Percentiles rank a stretch among this genome's conserved stretches.
These are phyloP conservation scores for Skeletonema marinoi DNA, from an alignment of 108 stramenopile species.

Conservation along the genomic window DNA sequence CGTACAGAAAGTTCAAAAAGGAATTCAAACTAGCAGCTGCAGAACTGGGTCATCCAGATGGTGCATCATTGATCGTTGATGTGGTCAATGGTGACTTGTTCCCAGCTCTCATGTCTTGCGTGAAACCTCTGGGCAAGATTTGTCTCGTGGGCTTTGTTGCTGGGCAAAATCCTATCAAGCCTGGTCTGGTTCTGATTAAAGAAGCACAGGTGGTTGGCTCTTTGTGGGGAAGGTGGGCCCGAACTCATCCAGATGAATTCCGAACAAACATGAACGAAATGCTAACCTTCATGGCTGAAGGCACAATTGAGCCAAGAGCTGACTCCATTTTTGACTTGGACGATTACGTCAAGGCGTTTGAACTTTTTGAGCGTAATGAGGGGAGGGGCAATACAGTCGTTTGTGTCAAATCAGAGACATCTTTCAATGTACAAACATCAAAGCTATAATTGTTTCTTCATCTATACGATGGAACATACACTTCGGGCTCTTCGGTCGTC, in stretches of 20 bases:
- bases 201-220: constrained; percentile 64
- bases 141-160: constrained; percentile 74
- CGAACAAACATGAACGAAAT: constrained; percentile 63
- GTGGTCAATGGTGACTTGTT: constrained; percentile 74
- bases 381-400: constrained; percentile 62
- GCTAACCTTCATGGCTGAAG: constrained; percentile 52
- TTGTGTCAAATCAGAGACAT: constrained; percentile 30
- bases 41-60: constrained; percentile 57
- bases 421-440: neutral
- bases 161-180: constrained; percentile 69
- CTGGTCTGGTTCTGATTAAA: constrained; percentile 51
- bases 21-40: constrained; percentile 36
- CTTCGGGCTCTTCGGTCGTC: neutral
- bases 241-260: constrained; percentile 49
- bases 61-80: constrained; percentile 70
- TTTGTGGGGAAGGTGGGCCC: constrained; percentile 70
- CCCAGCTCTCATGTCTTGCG: constrained; percentile 57
- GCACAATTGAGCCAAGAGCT: constrained; percentile 62
- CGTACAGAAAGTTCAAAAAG: constrained; percentile 55
- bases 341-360: constrained; percentile 62
- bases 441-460: neutral
- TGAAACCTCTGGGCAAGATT: constrained; percentile 67
- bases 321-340: constrained; percentile 57
- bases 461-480: neutral
- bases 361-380: constrained; percentile 63